Conservation (phyloP, 2,329 filamentous ascomycete genomes). For the Drechslerella dactyloides region DNA sequence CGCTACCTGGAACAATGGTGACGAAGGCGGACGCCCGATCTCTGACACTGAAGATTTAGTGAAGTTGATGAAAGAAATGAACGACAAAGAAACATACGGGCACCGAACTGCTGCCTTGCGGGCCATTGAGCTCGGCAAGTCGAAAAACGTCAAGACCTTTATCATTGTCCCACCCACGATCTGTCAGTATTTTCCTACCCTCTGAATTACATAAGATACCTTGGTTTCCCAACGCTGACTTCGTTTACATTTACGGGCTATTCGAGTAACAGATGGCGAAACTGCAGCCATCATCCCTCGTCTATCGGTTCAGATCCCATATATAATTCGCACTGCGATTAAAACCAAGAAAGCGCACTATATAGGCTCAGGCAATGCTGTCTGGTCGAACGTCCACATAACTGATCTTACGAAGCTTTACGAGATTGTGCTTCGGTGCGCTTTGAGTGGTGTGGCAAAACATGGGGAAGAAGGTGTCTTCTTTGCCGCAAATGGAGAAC, state of each 20-base stretch:
- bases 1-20: conserved; percentile 22
- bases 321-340: conserved; percentile 28
- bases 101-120: conserved; percentile 31
- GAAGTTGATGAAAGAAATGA: conserved; percentile 26
- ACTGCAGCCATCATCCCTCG: conserved; percentile 28
- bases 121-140: conserved; percentile 16
- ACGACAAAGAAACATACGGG: conserved; percentile 30
- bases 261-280: conserved; percentile 15
- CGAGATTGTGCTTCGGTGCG: conserved; percentile 30
- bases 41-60: conserved; percentile 26
- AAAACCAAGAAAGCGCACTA: conserved; percentile 22
- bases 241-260: background rate
- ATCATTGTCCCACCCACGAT: conserved; percentile 35
- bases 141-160: conserved; percentile 22
- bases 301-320: conserved; percentile 35
- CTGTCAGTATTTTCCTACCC: conserved; percentile 18
- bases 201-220: too few relatives aligned
- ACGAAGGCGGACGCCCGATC: conserved; percentile 24
- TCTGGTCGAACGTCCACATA: conserved; percentile 43
- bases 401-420: conserved; percentile 31
- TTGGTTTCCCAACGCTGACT: too few relatives aligned
- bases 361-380: conserved; percentile 25
- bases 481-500: conserved; percentile 40
- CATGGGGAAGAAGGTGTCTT: conserved; percentile 30
- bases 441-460: conserved; percentile 26